A percentile compares a stretch with the other conserved stretches of the same genome.
Evolutionary conservation across 78 protist genomes (phyloP).

Genomic region (Tieghemostelium lacteum): DNA sequence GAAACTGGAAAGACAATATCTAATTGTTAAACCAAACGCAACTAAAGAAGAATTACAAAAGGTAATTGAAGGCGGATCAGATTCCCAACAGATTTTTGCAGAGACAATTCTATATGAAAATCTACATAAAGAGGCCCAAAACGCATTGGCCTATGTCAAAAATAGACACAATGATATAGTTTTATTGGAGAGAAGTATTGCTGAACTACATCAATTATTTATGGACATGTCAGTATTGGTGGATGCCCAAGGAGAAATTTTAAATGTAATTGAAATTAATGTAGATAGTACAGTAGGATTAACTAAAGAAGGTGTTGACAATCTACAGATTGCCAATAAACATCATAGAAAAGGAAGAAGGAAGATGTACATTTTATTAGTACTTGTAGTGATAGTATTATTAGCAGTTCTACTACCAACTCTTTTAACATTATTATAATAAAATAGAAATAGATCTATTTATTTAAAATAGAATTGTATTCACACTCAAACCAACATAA

Average conservation of each 20-base stretch:
- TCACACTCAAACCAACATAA: no score
- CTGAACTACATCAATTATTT: slow-evolving; percentile 90
- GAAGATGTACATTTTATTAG: slow-evolving; percentile 50
- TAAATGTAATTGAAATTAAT: slow-evolving; percentile 86
- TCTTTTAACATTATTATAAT: not conserved
- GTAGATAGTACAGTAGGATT: slow-evolving; percentile 80
- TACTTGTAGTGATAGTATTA: slow-evolving; percentile 59
- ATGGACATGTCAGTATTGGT: slow-evolving; percentile 90
- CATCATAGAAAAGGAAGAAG: slow-evolving; percentile 74
- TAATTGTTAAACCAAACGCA: slow-evolving; percentile 88
- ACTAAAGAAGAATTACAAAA: slow-evolving; percentile 88
- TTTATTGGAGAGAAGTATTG: slow-evolving; percentile 83
- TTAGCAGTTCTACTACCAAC: slow-evolving; percentile 47
- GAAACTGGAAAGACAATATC: slow-evolving; percentile 87
- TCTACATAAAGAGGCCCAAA: slow-evolving; percentile 70
- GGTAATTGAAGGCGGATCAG: slow-evolving; percentile 72
- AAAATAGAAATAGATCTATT: not conserved
- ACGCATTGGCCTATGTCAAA: slow-evolving; percentile 86
- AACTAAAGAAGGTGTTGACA: slow-evolving; percentile 81
- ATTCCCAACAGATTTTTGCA: slow-evolving; percentile 77
- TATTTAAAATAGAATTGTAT: no score
- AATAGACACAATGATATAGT: slow-evolving; percentile 88
- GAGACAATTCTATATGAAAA: slow-evolving; percentile 78
- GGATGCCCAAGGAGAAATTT: slow-evolving; percentile 86
- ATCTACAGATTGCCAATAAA: slow-evolving; percentile 84